These are phyloP conservation scores for Microascus cirrosus DNA, from an alignment of 2,329 filamentous ascomycete species.

Conservation along the genomic window DNA sequence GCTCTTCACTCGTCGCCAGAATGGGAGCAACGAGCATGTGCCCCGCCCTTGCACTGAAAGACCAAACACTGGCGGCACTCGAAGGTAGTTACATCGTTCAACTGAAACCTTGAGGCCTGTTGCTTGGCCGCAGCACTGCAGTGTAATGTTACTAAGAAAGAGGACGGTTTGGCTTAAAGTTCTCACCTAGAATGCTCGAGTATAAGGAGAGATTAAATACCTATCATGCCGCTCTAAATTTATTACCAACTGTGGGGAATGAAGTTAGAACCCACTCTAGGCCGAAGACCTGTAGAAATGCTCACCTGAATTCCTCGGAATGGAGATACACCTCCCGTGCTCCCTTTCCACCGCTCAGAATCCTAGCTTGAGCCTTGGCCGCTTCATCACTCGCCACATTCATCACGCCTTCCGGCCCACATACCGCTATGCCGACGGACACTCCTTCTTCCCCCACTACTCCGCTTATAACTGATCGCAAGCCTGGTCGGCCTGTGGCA, in stretches of 20 bases:
- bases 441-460: neutral
- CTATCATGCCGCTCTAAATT: no score
- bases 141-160: no score
- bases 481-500: neutral
- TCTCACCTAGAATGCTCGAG: no score
- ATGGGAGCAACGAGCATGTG: no score
- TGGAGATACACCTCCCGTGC: conserved; percentile 14
- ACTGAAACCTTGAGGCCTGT: no score
- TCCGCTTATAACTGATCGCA: neutral
- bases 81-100: no score
- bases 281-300: neutral
- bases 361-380: conserved; percentile 10
- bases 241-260: neutral
- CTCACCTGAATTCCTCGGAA: conserved; percentile 13
- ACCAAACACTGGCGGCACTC: no score
- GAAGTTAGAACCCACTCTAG: neutral
- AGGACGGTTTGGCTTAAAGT: no score
- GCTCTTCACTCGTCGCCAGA: no score
- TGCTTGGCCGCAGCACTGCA: no score
- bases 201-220: no score
- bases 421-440: conserved; percentile 12
- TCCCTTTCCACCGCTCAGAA: conserved; percentile 7
- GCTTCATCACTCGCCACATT: conserved; percentile 11
- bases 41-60: no score
- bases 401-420: conserved; percentile 13